These are phyloP conservation scores for Haematococcus lacustris DNA, from an alignment of 139 green algal species.

Conservation along the genomic window DNA sequence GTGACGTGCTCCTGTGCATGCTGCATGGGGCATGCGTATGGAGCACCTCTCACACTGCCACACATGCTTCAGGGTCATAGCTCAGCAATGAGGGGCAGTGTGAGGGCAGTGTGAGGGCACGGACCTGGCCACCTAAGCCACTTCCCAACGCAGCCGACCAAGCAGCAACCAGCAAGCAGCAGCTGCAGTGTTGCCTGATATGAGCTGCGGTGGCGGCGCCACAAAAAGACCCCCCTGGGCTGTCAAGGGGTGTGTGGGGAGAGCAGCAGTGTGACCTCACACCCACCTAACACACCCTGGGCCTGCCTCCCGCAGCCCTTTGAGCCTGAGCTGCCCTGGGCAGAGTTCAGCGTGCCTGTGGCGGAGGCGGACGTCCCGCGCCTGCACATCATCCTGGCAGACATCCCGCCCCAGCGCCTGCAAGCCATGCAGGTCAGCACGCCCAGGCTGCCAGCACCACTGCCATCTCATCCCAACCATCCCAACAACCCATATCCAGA, in stretches of 20 bases:
- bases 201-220: neutral
- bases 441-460: too few relatives aligned
- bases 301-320: conserved; percentile 9
- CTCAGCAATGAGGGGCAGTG: too few relatives aligned
- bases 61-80: too few relatives aligned
- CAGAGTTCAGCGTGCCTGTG: conserved; percentile 20
- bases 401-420: conserved; percentile 8
- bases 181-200: neutral
- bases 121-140: too few relatives aligned
- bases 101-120: too few relatives aligned
- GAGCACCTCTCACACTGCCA: too few relatives aligned
- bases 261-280: neutral
- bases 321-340: conserved; percentile 27
- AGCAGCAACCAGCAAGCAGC: neutral
- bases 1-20: too few relatives aligned
- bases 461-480: neutral
- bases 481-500: neutral
- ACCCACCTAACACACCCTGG: neutral
- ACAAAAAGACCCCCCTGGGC: neutral
- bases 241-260: neutral
- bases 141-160: neutral
- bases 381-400: conserved; percentile 20
- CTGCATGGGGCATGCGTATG: too few relatives aligned
- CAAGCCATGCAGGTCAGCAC: conserved; percentile 16
- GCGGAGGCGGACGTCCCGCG: conserved; percentile 19